Conservation (phyloP, 202 grass and related monocot species). For the Elaeis oleifera region DNA sequence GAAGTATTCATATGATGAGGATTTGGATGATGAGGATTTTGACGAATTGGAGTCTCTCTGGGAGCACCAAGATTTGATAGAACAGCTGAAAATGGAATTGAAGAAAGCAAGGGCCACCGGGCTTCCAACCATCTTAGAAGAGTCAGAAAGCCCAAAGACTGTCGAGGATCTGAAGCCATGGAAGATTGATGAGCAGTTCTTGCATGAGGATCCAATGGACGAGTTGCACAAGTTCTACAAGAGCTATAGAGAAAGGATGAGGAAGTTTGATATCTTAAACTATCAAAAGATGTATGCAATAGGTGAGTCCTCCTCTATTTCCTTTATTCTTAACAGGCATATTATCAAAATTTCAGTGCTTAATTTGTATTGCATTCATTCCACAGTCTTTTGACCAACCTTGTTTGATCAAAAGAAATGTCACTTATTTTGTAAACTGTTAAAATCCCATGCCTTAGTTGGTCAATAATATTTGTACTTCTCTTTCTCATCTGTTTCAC, state of each 20-base stretch:
- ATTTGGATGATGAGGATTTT: constrained; percentile 55
- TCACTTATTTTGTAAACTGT: too few relatives aligned
- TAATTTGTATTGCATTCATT: too few relatives aligned
- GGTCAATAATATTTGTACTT: too few relatives aligned
- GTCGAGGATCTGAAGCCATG: constrained; percentile 91
- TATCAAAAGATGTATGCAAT: constrained; percentile 99
- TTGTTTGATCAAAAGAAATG: too few relatives aligned
- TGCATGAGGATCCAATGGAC: constrained; percentile 83
- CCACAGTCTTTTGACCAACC: too few relatives aligned
- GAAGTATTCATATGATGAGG: constrained; percentile 24
- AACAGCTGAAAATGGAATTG: constrained; percentile 92
- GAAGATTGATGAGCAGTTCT: constrained; percentile 73
- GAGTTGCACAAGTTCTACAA: constrained; percentile 90
- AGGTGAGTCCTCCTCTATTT: constrained; percentile 42
- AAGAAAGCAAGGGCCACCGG: constrained; percentile 63
- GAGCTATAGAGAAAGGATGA: constrained; percentile 95
- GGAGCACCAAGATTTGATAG: constrained; percentile 96
- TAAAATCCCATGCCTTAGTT: too few relatives aligned
- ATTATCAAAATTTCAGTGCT: too few relatives aligned
- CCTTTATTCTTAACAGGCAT: neutral
- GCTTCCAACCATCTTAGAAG: constrained; percentile 84
- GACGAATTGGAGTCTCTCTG: constrained; percentile 86
- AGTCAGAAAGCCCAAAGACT: constrained; percentile 68
- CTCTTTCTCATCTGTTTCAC: constrained; percentile 8
- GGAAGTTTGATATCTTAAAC: constrained; percentile 90